Conservation (phyloP, 2,329 filamentous ascomycete species). For the Colletotrichum aenigma region DNA sequence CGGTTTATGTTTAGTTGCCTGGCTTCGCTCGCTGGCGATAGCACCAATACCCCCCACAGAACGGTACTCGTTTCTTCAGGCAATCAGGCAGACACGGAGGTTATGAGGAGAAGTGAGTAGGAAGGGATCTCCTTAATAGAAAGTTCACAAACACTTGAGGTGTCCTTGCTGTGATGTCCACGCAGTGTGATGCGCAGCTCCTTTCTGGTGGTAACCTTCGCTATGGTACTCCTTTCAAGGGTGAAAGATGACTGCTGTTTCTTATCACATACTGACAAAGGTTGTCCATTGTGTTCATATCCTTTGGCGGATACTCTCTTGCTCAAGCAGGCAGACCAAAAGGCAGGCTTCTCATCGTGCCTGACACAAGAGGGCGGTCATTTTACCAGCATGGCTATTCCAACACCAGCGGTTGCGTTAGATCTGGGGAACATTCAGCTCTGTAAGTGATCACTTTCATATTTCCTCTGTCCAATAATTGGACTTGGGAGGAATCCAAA, state of each 20-base stretch:
- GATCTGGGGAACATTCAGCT: background rate
- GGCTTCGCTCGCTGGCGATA: constrained; percentile 25
- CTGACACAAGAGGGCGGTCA: background rate
- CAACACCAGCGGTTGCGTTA: background rate
- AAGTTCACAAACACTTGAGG: constrained; percentile 8
- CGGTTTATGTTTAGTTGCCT: constrained; percentile 42
- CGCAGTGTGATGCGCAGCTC: background rate
- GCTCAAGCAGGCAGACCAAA: background rate
- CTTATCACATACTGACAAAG: background rate
- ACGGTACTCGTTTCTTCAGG: constrained; percentile 37
- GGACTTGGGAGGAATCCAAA: background rate
- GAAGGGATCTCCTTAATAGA: constrained; percentile 18
- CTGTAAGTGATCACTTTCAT: background rate
- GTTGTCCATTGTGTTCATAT: background rate
- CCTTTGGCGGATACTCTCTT: background rate
- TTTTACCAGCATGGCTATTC: background rate
- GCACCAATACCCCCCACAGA: constrained; percentile 42
- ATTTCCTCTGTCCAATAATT: background rate
- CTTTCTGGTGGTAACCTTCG: background rate
- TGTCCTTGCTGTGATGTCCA: background rate
- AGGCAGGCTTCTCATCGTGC: background rate
- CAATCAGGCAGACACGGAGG: constrained; percentile 26
- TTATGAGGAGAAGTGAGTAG: constrained; percentile 9
- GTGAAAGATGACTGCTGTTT: background rate
- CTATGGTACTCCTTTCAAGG: background rate